Conservation (phyloP, 2,329 filamentous ascomycete genomes). For the Truncatella angustata region DNA sequence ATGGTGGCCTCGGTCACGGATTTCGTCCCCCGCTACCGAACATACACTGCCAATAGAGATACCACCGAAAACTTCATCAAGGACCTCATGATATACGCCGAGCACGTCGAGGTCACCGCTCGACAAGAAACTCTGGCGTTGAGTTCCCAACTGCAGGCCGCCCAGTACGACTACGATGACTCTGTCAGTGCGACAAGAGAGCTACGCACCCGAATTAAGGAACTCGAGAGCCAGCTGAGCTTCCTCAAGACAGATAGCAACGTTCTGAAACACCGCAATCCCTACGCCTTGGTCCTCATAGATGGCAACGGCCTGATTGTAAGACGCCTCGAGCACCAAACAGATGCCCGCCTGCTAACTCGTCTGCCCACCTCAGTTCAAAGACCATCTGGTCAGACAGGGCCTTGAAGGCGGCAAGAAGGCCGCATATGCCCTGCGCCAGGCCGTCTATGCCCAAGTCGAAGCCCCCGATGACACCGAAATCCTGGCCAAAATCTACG, state of each 20-base stretch:
- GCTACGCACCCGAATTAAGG: constrained; percentile 45
- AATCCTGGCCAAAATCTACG: constrained; percentile 55
- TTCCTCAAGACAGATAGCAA: constrained; percentile 37
- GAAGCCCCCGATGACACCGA: constrained; percentile 46
- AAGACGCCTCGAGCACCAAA: constrained; percentile 17
- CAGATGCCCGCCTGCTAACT: neutral
- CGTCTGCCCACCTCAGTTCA: constrained; percentile 46
- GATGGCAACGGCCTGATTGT: constrained; percentile 64
- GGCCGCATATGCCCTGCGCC: constrained; percentile 48
- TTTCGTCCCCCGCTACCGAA: constrained; percentile 47
- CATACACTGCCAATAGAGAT: constrained; percentile 40
- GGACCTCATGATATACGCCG: constrained; percentile 47
- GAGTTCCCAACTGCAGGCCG: constrained; percentile 38
- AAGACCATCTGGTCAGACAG: constrained; percentile 50
- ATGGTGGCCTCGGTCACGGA: constrained; percentile 34
- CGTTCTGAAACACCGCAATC: constrained; percentile 46
- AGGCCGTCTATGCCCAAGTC: constrained; percentile 46
- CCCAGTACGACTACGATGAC: constrained; percentile 49
- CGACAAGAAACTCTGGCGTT: constrained; percentile 44
- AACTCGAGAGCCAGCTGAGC: constrained; percentile 34
- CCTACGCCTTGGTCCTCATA: constrained; percentile 59
- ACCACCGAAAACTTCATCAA: constrained; percentile 44
- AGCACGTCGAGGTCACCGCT: constrained; percentile 41
- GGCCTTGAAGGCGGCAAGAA: constrained; percentile 55
- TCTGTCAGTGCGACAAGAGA: constrained; percentile 47